These are phyloP conservation scores for Zygoascus biomembranicola DNA, from an alignment of 805 yeast genomes.

Conservation along the genomic window DNA sequence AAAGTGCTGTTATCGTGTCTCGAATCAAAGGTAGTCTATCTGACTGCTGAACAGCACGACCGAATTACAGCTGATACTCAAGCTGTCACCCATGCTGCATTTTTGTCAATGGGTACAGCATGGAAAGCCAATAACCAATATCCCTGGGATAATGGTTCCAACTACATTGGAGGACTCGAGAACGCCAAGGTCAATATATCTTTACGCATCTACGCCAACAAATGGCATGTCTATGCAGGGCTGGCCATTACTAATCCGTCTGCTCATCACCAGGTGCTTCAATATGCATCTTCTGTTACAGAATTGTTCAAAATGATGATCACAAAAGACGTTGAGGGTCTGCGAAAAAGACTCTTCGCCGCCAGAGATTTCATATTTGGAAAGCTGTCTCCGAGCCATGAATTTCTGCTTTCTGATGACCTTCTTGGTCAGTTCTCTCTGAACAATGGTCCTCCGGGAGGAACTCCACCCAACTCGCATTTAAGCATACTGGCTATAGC, in stretches of 20 bases:
- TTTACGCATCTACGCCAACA: slow-evolving; percentile 79
- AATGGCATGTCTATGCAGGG: slow-evolving; percentile 98
- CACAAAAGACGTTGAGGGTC: slow-evolving; percentile 51
- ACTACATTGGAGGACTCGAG: slow-evolving; percentile 91
- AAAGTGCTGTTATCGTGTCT: slow-evolving; percentile 60
- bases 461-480: slow-evolving; percentile 72
- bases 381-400: slow-evolving; percentile 43
- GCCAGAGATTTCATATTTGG: slow-evolving; percentile 78
- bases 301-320: slow-evolving; percentile 80
- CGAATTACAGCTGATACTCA: slow-evolving; percentile 96
- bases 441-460: slow-evolving; percentile 56
- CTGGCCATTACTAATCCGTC: slow-evolving; percentile 92
- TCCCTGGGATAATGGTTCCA: slow-evolving; percentile 76
- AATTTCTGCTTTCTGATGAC: slow-evolving; percentile 66
- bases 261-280: slow-evolving; percentile 85
- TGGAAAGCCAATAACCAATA: slow-evolving; percentile 79
- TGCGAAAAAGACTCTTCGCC: slow-evolving; percentile 46
- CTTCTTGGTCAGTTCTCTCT: slow-evolving; percentile 73
- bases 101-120: slow-evolving; percentile 92
- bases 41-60: slow-evolving; percentile 86
- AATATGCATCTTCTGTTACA: slow-evolving; percentile 77
- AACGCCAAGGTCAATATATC: slow-evolving; percentile 94
- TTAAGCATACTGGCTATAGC: slow-evolving; percentile 82
- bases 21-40: slow-evolving; percentile 64
- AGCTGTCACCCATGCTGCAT: slow-evolving; percentile 97